Evolutionary conservation across 352 stramenopile species (phyloP), one percentile per base, ranked within the genome.

Genomic region (Pythium aristosporum): DNA sequence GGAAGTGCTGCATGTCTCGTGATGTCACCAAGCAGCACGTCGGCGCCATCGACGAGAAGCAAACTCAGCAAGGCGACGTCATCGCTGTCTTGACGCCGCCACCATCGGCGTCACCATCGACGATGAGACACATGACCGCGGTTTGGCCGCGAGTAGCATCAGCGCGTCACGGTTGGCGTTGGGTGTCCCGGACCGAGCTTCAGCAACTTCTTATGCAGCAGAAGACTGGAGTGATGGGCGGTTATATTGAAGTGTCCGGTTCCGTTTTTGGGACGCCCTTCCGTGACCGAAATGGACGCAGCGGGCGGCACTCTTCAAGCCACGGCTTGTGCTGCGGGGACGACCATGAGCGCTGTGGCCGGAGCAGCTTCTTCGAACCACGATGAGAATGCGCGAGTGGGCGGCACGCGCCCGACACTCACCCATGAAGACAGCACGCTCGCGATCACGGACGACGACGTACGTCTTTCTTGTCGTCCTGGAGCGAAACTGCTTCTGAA

Each of bases 371-470:
- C 23, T 12, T 34, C 44, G 3, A 36, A 37, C 43, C 9, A 51
- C 28, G 41, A 46, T n/a, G 63, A 57, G 11, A 58, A 10, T 13
- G 41, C 34, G 25, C 49, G 32, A 3, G 51, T 25, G 21, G 28
- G 42, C 39, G 32, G 18, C 42, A 25, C 20, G 28, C 44, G 50
- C 6, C 58, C 65, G 50, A 43, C 70, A 20, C 20, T 80, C 30
- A 52, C 55, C 21, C 59, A 69, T 54, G 82, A 91, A 46, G 82
- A 89, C 57, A 87, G 72, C 60, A 74, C 53, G 36, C 54, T 83
- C 8, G 48, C 23, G 23, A 53, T 80, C 53, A 72, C 72, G 1
- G 82, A 91, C 42, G 82, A 91, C 69, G 82, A 91, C 34, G 82
- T 91, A 58, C 16, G 54, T 23, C 25, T 20, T 30, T 13, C 6